phyloP scores from a whole-genome alignment of 139 green algal species.

The Auxenochlorella protothecoides region DNA sequence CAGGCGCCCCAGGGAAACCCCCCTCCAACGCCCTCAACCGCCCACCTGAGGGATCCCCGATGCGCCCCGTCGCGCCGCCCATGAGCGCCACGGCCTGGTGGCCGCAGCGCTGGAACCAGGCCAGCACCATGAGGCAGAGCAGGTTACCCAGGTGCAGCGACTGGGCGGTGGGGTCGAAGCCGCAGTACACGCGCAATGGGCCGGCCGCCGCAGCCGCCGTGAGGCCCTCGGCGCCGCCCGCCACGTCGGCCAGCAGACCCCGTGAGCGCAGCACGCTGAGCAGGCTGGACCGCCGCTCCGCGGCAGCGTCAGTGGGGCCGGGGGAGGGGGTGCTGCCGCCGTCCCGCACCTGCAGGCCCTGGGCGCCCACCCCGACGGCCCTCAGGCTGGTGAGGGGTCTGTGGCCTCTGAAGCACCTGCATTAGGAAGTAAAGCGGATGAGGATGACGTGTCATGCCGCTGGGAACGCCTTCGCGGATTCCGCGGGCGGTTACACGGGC shows the following conservation, averaged over 20 bases:
- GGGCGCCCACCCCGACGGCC: too few species aligned
- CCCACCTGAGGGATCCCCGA: conserved; percentile 86
- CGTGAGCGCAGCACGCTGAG: conserved; percentile 59
- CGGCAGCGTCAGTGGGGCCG: not conserved
- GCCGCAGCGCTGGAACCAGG: conserved; percentile 88
- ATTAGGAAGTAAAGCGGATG: too few species aligned
- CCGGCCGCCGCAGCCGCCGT: conserved; percentile 21
- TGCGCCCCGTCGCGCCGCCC: conserved; percentile 82
- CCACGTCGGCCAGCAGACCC: conserved; percentile 69
- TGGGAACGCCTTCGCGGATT: too few species aligned
- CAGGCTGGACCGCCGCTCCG: conserved; percentile 25
- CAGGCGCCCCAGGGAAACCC: too few species aligned
- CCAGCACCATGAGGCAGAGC: conserved; percentile 92
- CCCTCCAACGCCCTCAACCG: not conserved
- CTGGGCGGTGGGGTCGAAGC: conserved; percentile 95
- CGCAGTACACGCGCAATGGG: conserved; percentile 81
- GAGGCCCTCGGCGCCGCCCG: conserved; percentile 48
- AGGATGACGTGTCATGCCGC: too few species aligned
- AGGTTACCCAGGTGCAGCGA: conserved; percentile 92
- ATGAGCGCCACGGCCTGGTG: conserved; percentile 79
- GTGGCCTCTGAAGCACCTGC: too few species aligned
- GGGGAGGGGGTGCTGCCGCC: too few species aligned
- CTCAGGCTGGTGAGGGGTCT: too few species aligned
- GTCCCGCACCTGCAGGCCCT: too few species aligned
- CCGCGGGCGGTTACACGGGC: too few species aligned